Conservation (phyloP, 2,329 filamentous ascomycete species). For the Orbilia javanica region DNA sequence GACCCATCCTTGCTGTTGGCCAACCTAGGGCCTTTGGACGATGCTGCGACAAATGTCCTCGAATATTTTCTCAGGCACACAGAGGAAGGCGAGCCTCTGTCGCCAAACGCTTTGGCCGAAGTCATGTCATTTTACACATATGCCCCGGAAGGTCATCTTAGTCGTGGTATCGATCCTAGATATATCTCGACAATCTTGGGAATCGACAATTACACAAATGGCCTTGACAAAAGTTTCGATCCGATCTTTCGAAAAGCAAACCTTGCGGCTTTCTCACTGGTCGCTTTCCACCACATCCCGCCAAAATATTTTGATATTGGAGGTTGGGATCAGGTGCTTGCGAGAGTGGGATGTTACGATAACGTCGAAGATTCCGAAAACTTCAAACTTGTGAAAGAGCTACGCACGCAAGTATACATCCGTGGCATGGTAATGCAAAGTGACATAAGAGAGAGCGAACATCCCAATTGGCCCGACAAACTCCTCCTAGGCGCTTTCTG, state of each 20-base stretch:
- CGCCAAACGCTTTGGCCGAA: not conserved
- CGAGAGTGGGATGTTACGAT: not conserved
- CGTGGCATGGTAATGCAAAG: not conserved
- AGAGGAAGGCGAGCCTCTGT: not conserved
- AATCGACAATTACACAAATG: not conserved
- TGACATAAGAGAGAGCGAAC: not conserved
- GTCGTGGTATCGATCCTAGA: slow-evolving; percentile 8
- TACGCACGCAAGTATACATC: slow-evolving; percentile 43
- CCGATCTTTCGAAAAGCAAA: slow-evolving; percentile 44
- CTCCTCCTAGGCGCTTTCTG: slow-evolving; percentile 23
- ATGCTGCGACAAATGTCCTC: not conserved
- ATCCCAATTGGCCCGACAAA: slow-evolving; percentile 14
- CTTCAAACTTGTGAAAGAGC: slow-evolving; percentile 11
- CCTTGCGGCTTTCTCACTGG: slow-evolving; percentile 16
- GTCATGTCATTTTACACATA: slow-evolving; percentile 12
- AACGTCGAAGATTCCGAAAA: slow-evolving; percentile 6
- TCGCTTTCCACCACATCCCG: not conserved
- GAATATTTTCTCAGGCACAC: not conserved
- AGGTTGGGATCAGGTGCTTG: not conserved
- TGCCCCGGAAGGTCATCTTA: not conserved
- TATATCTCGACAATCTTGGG: not conserved
- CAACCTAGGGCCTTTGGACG: not conserved
- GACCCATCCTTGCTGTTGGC: not conserved
- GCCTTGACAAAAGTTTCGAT: not conserved
- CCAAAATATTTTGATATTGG: slow-evolving; percentile 15